Conservation (phyloP, 176 grass and related monocot genomes). For the Aegilops umbellulata region DNA sequence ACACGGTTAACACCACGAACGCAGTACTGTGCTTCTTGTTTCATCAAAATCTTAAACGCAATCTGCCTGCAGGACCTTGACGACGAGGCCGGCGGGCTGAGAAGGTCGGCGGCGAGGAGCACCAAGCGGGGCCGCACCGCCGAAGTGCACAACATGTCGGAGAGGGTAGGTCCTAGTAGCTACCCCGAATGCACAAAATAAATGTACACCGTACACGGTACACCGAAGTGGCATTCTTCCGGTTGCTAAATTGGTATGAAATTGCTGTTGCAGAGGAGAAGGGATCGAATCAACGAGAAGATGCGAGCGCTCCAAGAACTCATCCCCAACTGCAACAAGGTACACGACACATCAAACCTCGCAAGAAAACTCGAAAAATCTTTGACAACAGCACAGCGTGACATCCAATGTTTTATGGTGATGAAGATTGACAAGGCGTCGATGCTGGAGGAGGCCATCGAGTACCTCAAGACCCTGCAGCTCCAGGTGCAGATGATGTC, state of each 20-base stretch:
- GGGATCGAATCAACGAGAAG: slow-evolving; percentile 65
- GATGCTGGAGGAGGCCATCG: slow-evolving; percentile 84
- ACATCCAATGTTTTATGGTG: neutral
- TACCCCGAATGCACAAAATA: too few relatives aligned
- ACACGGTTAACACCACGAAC: neutral
- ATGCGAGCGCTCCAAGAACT: slow-evolving; percentile 56
- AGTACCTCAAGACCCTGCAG: slow-evolving; percentile 72
- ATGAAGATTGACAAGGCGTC: slow-evolving; percentile 67
- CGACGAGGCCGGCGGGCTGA: slow-evolving; percentile 22
- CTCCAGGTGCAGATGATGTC: slow-evolving; percentile 70
- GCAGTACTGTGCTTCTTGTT: neutral
- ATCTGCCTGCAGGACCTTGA: slow-evolving; percentile 31
- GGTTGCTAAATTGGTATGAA: neutral
- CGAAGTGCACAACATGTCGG: slow-evolving; percentile 55
- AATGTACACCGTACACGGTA: too few relatives aligned
- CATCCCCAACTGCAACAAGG: slow-evolving; percentile 64
- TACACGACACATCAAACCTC: neutral
- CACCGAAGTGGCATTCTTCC: neutral
- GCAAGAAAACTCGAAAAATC: neutral
- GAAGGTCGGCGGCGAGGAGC: slow-evolving; percentile 27
- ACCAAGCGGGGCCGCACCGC: slow-evolving; percentile 48
- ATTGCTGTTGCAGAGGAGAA: slow-evolving; percentile 39
- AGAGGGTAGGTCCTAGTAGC: slow-evolving; percentile 23
- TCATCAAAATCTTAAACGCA: neutral
- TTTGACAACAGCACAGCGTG: neutral